Conservation (phyloP, 163 green algal species). For the Scenedesmus sp. region DNA sequence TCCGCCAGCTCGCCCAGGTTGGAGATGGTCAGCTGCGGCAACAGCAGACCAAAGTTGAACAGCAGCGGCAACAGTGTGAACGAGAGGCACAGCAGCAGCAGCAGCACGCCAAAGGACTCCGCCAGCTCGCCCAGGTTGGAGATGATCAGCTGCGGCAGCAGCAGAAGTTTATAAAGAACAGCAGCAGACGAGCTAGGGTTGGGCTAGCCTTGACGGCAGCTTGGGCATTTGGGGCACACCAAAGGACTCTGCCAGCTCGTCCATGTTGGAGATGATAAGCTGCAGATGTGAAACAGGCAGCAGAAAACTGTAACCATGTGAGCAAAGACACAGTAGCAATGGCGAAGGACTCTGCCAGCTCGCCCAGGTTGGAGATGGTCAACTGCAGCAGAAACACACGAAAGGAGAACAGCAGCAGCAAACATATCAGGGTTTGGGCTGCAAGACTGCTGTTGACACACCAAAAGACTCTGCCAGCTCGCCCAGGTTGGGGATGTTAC, state of each 20-base stretch:
- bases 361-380: background rate
- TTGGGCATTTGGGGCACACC: background rate
- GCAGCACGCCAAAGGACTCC: background rate
- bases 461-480: too few species aligned
- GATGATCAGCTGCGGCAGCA: slow-evolving; percentile 23
- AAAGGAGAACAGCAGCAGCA: too few species aligned
- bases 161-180: too few species aligned
- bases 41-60: background rate
- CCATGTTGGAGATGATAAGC: slow-evolving; percentile 17
- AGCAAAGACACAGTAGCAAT: too few species aligned
- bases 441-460: too few species aligned
- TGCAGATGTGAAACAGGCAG: background rate
- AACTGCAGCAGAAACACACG: background rate
- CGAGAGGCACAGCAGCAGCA: background rate
- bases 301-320: too few species aligned
- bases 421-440: too few species aligned
- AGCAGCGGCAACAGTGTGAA: background rate
- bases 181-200: background rate
- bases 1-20: slow-evolving; percentile 30
- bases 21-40: slow-evolving; percentile 17
- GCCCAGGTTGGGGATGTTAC: background rate
- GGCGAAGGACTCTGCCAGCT: too few species aligned
- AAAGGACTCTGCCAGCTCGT: background rate
- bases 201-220: background rate
- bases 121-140: slow-evolving; percentile 26